A percentile compares a stretch with the other conserved stretches of the same genome.
These are phyloP conservation scores for Eimeria maxima DNA, from an alignment of 169 alveolate genomes.

Conservation along the genomic window DNA sequence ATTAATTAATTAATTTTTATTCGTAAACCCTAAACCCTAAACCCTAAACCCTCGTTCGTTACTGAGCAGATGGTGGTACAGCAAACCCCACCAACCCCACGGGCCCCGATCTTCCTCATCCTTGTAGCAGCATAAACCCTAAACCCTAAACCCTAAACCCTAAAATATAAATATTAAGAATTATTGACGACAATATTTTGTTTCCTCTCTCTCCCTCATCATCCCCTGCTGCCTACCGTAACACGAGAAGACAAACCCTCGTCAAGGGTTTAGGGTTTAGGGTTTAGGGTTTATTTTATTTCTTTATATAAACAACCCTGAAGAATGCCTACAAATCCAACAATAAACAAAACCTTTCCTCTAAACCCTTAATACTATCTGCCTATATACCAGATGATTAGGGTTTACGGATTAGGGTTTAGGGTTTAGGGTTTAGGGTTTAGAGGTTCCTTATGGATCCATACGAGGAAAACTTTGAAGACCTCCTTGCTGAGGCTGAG, in stretches of 20 bases:
- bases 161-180: too few species aligned
- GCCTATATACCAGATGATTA: background rate
- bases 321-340: background rate
- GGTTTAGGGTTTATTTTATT: conserved; percentile 29
- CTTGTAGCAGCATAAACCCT: background rate
- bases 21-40: conserved; percentile 27
- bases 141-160: background rate
- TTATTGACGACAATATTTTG: too few species aligned
- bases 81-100: background rate
- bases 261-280: background rate
- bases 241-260: background rate
- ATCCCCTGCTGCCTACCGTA: background rate
- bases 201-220: too few species aligned
- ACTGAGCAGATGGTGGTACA: background rate
- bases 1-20: too few species aligned
- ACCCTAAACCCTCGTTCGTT: too few species aligned
- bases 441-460: background rate
- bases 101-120: background rate
- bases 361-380: background rate
- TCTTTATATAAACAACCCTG: too few species aligned
- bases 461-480: background rate
- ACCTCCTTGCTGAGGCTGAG: conserved; percentile 23
- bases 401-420: too few species aligned
- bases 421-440: conserved; percentile 46
- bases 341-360: background rate